phyloP scores from a whole-genome alignment of 2,329 filamentous ascomycete species.

The Amphichorda felina region DNA sequence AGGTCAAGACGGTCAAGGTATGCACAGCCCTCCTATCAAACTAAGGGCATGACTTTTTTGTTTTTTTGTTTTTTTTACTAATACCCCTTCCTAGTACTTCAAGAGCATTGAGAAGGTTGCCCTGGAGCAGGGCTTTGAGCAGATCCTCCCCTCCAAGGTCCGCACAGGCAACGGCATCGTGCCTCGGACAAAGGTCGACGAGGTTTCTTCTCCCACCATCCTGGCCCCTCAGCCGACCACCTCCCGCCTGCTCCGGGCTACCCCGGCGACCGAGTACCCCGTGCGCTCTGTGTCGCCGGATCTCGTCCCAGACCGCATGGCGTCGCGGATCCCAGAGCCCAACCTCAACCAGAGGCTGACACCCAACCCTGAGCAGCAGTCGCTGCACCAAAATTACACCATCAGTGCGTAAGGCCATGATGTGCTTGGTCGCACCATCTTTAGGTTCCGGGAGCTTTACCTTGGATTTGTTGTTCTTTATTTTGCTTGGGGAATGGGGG shows the following conservation, averaged over 20 bases:
- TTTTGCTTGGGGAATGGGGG: neutral
- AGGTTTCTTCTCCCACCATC: slow-evolving; percentile 31
- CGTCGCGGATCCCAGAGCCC: slow-evolving; percentile 40
- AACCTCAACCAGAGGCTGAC: slow-evolving; percentile 30
- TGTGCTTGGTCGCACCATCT: too few relatives aligned
- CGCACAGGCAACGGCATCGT: slow-evolving; percentile 35
- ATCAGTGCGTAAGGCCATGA: too few relatives aligned
- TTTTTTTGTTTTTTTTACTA: neutral
- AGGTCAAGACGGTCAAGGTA: slow-evolving; percentile 61
- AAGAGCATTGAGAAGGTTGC: slow-evolving; percentile 59
- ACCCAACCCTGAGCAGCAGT: slow-evolving; percentile 34
- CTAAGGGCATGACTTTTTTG: neutral
- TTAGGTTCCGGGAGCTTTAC: too few relatives aligned
- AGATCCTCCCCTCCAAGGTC: slow-evolving; percentile 43
- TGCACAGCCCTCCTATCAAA: neutral
- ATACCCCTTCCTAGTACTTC: slow-evolving; percentile 40
- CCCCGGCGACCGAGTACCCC: slow-evolving; percentile 42
- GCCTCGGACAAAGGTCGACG: slow-evolving; percentile 27
- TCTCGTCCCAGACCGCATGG: slow-evolving; percentile 51
- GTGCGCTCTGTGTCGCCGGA: slow-evolving; percentile 45
- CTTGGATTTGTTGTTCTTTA: neutral
- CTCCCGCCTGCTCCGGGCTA: slow-evolving; percentile 39
- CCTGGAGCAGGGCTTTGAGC: slow-evolving; percentile 41
- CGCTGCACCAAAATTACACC: slow-evolving; percentile 8
- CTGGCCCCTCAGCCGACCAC: slow-evolving; percentile 43